phyloP scores from a whole-genome alignment of 2,329 filamentous ascomycete genomes.

The Zymoseptoria tritici region DNA sequence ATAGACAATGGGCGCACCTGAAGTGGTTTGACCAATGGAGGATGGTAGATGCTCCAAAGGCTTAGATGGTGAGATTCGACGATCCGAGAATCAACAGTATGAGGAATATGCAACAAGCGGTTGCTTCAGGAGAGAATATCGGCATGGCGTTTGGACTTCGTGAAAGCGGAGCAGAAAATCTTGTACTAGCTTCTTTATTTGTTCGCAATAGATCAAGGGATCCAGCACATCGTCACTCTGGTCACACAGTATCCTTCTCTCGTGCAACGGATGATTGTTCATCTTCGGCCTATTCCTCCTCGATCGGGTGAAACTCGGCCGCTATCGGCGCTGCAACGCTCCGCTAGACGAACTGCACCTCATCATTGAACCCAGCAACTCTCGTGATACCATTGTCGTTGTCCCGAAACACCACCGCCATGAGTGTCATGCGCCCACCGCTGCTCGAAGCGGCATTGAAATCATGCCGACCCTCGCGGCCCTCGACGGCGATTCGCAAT shows the following conservation, averaged over 20 bases:
- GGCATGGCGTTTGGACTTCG: slow-evolving; percentile 5
- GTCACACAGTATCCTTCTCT: background rate
- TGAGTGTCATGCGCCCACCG: slow-evolving; percentile 17
- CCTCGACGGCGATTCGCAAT: slow-evolving; percentile 16
- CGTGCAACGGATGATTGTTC: background rate
- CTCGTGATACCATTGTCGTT: background rate
- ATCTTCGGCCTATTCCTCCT: background rate
- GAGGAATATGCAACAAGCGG: background rate
- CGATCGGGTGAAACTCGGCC: background rate
- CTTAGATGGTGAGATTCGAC: slow-evolving; percentile 23
- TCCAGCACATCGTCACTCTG: background rate
- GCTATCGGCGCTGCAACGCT: background rate
- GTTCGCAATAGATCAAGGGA: background rate
- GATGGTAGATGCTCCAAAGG: slow-evolving; percentile 53
- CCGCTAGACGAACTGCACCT: background rate
- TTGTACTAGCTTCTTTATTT: slow-evolving; percentile 5
- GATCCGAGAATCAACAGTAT: background rate
- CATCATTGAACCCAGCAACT: background rate
- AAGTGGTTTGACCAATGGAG: slow-evolving; percentile 90
- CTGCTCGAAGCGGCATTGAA: slow-evolving; percentile 17
- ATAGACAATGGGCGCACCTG: slow-evolving; percentile 79
- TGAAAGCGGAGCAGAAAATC: slow-evolving; percentile 4
- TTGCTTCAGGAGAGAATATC: background rate
- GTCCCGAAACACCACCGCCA: background rate
- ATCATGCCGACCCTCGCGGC: slow-evolving; percentile 15